A percentile compares a stretch with the other conserved stretches of the same genome.
Conservation (phyloP, 108 stramenopile species). For the Conticribra weissflogii region DNA sequence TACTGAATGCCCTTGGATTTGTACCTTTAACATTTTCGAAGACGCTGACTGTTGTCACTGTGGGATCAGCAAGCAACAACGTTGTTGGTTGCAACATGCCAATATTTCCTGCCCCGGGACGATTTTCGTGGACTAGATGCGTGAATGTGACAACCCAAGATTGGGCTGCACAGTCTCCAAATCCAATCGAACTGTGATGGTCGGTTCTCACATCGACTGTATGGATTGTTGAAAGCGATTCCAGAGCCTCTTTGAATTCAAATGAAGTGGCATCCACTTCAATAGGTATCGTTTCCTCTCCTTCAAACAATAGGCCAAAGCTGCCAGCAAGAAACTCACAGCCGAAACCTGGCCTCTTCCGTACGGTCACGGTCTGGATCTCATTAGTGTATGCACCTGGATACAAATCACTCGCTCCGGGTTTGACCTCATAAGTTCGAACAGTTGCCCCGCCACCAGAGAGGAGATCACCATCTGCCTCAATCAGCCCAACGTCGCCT, state of each 20-base stretch:
- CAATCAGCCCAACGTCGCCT: constrained; percentile 78
- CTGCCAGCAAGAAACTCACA: constrained; percentile 54
- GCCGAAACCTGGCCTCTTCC: constrained; percentile 37
- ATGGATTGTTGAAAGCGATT: constrained; percentile 73
- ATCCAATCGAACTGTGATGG: constrained; percentile 40
- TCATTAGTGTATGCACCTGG: constrained; percentile 85
- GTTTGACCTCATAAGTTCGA: constrained; percentile 52
- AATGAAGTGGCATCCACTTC: constrained; percentile 53
- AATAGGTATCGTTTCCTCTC: constrained; percentile 61
- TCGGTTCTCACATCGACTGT: constrained; percentile 66
- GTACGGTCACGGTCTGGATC: constrained; percentile 67
- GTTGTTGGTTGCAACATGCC: constrained; percentile 48
- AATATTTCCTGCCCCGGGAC: constrained; percentile 81
- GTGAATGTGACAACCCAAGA: constrained; percentile 82
- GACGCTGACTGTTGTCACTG: constrained; percentile 33
- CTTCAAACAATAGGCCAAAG: constrained; percentile 79
- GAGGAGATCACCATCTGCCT: constrained; percentile 59
- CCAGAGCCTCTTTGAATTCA: constrained; percentile 66
- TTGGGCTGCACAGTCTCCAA: constrained; percentile 21
- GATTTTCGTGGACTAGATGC: constrained; percentile 65
- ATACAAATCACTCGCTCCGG: constrained; percentile 73
- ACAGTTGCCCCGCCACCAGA: constrained; percentile 66
- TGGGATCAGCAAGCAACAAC: constrained; percentile 31
- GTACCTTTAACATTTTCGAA: constrained; percentile 65
- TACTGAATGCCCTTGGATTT: constrained; percentile 51